phyloP scores from a whole-genome alignment of 345 rosid genomes.

The Rhizophora mangle region DNA sequence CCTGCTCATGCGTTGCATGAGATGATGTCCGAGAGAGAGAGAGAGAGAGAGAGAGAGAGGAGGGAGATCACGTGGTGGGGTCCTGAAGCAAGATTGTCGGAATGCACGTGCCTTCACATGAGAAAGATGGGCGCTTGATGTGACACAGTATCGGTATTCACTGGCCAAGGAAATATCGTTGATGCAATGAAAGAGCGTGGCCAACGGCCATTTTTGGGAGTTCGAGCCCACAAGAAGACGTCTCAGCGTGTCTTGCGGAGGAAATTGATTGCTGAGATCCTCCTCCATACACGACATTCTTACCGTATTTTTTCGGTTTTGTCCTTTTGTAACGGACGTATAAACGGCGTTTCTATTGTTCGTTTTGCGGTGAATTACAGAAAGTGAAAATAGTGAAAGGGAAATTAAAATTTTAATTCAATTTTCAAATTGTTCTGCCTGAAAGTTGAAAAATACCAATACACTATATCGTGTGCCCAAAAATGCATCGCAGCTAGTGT shows the following conservation, averaged over 20 bases:
- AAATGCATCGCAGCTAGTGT: slow-evolving; percentile 7
- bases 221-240: not conserved
- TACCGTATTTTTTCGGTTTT: slow-evolving; percentile 9
- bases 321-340: not conserved
- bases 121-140: not conserved
- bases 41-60: no score
- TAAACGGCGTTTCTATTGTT: not conserved
- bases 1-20: not conserved
- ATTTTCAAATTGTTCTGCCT: not conserved
- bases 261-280: slow-evolving; percentile 39
- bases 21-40: not conserved
- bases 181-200: slow-evolving; percentile 16
- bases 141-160: slow-evolving; percentile 24
- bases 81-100: slow-evolving; percentile 29
- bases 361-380: no score
- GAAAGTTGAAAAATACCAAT: not conserved
- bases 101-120: slow-evolving; percentile 72
- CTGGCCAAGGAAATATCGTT: slow-evolving; percentile 27
- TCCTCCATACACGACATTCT: slow-evolving; percentile 8
- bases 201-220: no score
- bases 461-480: not conserved
- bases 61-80: slow-evolving; percentile 48
- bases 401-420: no score
- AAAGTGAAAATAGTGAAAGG: no score
- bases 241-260: slow-evolving; percentile 17